These are phyloP conservation scores for Entoloma clypeatum DNA, from an alignment of 1,284 basidiomycete species.

Conservation along the genomic window DNA sequence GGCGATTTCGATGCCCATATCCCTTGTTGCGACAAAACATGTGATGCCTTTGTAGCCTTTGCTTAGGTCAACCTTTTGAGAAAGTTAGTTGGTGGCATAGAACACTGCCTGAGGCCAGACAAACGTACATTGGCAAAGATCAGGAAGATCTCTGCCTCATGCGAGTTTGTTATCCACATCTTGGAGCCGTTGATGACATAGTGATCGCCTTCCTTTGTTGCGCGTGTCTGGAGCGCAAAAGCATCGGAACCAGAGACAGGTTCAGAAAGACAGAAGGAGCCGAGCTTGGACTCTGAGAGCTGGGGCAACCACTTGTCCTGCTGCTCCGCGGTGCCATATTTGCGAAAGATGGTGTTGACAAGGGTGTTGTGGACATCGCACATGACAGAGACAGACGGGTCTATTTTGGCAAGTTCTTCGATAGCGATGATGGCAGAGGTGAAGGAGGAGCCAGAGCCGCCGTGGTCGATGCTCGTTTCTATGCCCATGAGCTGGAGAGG, in stretches of 20 bases:
- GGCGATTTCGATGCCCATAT: conserved; percentile 95
- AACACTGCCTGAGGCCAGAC: neutral
- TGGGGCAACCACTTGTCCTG: conserved; percentile 88
- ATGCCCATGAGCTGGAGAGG: conserved; percentile 87
- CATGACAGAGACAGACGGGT: conserved; percentile 94
- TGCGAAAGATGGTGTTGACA: conserved; percentile 92
- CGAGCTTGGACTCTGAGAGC: conserved; percentile 82
- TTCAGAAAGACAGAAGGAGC: conserved; percentile 96
- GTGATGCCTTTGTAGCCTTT: conserved; percentile 99
- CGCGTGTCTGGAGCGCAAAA: conserved; percentile 93
- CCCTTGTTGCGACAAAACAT: conserved; percentile 94
- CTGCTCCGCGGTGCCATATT: conserved; percentile 82
- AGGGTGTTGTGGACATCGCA: conserved; percentile 99
- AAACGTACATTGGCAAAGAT: conserved; percentile 88
- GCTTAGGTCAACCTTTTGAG: conserved; percentile 72
- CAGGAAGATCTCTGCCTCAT: conserved; percentile 91
- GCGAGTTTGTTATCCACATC: conserved; percentile 99
- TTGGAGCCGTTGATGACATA: conserved; percentile 94
- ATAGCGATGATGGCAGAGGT: conserved; percentile 95
- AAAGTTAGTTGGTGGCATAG: conserved; percentile 2
- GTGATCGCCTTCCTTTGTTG: conserved; percentile 79
- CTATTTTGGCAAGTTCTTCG: conserved; percentile 94
- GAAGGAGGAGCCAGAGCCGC: conserved; percentile 90
- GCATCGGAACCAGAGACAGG: conserved; percentile 93
- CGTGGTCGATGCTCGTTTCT: conserved; percentile 82